Evolutionary conservation across 2,329 filamentous ascomycete species (phyloP).

Genomic region (Epichloe baconii): DNA sequence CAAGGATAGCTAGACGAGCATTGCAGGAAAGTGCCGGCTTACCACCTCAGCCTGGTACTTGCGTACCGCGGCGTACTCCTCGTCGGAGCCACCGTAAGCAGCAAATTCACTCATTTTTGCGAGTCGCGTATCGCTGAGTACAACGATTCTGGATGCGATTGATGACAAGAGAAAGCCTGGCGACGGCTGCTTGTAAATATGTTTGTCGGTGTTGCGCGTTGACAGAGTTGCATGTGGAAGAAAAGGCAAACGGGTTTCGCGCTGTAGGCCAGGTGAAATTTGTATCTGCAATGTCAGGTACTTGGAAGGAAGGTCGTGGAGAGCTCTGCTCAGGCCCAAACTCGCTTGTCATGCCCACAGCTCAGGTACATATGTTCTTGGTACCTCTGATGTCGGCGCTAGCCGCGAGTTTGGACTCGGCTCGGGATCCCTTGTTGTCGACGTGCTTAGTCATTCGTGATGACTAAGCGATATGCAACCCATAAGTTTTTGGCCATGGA

Average conservation of each 20-base stretch:
- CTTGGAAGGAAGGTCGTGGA: background rate
- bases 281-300: background rate
- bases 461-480: slow-evolving; percentile 1
- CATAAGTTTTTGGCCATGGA: background rate
- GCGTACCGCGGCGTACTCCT: slow-evolving; percentile 71
- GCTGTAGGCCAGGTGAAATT: background rate
- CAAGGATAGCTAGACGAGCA: background rate
- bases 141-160: background rate
- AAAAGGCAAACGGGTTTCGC: background rate
- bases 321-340: background rate
- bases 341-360: too few relatives aligned
- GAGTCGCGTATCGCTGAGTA: slow-evolving; percentile 3
- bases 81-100: slow-evolving; percentile 59
- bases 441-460: background rate
- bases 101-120: slow-evolving; percentile 54
- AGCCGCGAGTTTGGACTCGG: background rate
- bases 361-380: background rate
- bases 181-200: background rate
- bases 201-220: slow-evolving; percentile 1
- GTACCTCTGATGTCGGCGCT: background rate
- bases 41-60: slow-evolving; percentile 70
- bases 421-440: background rate
- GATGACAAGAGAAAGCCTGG: background rate
- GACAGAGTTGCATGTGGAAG: background rate
- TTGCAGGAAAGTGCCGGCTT: slow-evolving; percentile 13